phyloP scores from a whole-genome alignment of 352 stramenopile genomes.

The Hyaloperonospora arabidopsidis region DNA sequence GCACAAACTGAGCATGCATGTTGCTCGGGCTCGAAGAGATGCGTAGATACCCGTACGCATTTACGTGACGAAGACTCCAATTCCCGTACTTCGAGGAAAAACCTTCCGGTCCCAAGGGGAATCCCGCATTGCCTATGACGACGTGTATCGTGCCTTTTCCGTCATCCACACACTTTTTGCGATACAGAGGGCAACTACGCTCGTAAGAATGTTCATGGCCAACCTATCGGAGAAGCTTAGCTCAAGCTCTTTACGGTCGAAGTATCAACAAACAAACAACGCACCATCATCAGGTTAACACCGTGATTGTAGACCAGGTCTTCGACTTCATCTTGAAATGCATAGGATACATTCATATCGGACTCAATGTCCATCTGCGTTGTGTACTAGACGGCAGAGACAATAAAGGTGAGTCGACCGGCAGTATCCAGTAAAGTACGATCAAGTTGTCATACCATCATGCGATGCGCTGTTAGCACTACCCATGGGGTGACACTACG shows the following conservation, averaged over 20 bases:
- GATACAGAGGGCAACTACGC: conserved; percentile 72
- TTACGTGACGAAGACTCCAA: conserved; percentile 57
- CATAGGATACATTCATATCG: conserved; percentile 62
- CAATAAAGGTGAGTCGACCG: conserved; percentile 2
- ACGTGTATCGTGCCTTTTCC: conserved; percentile 63
- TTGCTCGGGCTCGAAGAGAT: conserved; percentile 28
- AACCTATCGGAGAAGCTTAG: conserved; percentile 27
- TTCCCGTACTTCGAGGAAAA: conserved; percentile 58
- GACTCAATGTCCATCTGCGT: conserved; percentile 43
- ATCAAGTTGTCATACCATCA: conserved; percentile 51
- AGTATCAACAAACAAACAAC: neutral
- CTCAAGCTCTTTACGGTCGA: neutral
- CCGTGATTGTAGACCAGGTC: conserved; percentile 71
- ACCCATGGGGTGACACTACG: conserved; percentile 85
- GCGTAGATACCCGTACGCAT: conserved; percentile 65
- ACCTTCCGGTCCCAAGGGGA: conserved; percentile 34
- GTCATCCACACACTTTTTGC: conserved; percentile 47
- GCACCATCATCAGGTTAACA: conserved; percentile 86
- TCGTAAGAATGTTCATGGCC: conserved; percentile 89
- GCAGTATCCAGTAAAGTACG: neutral
- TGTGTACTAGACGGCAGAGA: conserved; percentile 31
- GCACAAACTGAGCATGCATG: conserved; percentile 59
- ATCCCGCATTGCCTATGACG: conserved; percentile 69
- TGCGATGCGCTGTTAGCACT: conserved; percentile 84
- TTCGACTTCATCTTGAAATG: conserved; percentile 85